Percentiles rank a stretch among this genome's conserved stretches.
These are phyloP conservation scores for Lentinus tigrinus DNA, from an alignment of 768 basidiomycete genomes.

Conservation along the genomic window DNA sequence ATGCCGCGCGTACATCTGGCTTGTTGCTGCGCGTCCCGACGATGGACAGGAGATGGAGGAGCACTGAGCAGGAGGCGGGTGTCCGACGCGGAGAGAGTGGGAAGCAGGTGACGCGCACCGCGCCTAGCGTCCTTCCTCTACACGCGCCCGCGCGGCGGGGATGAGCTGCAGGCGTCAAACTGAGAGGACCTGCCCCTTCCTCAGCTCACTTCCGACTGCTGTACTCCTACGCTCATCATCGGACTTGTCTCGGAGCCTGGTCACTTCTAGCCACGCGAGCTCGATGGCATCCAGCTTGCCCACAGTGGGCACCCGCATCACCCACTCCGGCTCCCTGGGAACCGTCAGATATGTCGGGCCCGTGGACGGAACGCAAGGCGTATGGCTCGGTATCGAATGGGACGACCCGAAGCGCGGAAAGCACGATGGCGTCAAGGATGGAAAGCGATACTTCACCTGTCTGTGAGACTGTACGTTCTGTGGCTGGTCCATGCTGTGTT, in stretches of 20 bases:
- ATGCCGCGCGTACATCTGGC: constrained; percentile 24
- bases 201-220: not conserved
- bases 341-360: constrained; percentile 70
- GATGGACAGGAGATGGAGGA: not conserved
- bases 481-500: not conserved
- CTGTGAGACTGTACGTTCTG: constrained; percentile 45
- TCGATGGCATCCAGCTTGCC: constrained; percentile 25
- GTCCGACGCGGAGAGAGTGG: not conserved
- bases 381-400: constrained; percentile 98
- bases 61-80: no score
- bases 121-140: no score
- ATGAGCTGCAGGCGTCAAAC: no score
- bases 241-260: not conserved
- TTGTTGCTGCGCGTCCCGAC: no score
- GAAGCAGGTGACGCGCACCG: not conserved
- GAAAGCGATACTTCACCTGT: constrained; percentile 75
- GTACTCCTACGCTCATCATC: not conserved
- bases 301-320: constrained; percentile 54
- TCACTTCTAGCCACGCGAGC: no score
- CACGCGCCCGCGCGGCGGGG: no score
- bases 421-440: constrained; percentile 82
- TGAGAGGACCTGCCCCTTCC: not conserved
- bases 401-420: constrained; percentile 83
- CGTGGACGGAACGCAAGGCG: constrained; percentile 60
- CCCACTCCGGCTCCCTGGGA: constrained; percentile 52